A percentile compares a stretch with the other conserved stretches of the same genome.
Conservation (phyloP, 192 early-diverging fungal genomes). For the Entomortierella parvispora region DNA sequence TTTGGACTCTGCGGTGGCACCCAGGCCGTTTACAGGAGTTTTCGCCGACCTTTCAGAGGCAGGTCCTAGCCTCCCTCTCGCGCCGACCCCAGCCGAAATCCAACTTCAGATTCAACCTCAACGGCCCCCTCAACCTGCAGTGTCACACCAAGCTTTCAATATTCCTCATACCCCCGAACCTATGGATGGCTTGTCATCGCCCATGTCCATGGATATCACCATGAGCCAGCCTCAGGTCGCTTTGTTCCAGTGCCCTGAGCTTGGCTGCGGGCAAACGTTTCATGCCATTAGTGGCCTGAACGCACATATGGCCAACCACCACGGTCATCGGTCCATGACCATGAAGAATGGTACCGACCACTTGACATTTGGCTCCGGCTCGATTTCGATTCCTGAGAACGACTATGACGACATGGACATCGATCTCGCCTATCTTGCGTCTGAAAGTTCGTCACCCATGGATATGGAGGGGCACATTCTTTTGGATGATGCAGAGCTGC, state of each 20-base stretch:
- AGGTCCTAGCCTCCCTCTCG: background rate
- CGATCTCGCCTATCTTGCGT: slow-evolving; percentile 21
- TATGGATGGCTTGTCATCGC: slow-evolving; percentile 13
- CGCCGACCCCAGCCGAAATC: slow-evolving; percentile 25
- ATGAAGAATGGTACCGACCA: slow-evolving; percentile 22
- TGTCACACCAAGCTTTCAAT: slow-evolving; percentile 37
- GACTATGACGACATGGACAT: slow-evolving; percentile 29
- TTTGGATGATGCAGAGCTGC: slow-evolving; percentile 23
- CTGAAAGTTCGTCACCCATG: slow-evolving; percentile 25
- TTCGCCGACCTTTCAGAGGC: no score
- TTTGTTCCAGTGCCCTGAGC: slow-evolving; percentile 32
- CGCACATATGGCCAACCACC: slow-evolving; percentile 45
- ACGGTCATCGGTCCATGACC: slow-evolving; percentile 39
- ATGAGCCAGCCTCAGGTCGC: background rate
- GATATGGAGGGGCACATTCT: slow-evolving; percentile 8
- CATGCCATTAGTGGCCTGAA: slow-evolving; percentile 19
- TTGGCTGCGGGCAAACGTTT: slow-evolving; percentile 42
- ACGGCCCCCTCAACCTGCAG: background rate
- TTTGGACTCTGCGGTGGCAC: no score
- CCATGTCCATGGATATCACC: slow-evolving; percentile 7
- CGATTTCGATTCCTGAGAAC: slow-evolving; percentile 40
- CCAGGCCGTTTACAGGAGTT: no score
- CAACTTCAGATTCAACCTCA: slow-evolving; percentile 8
- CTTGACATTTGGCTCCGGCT: background rate
- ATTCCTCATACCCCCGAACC: slow-evolving; percentile 45